Evolutionary conservation across 495 filamentous ascomycete genomes (phyloP), one percentile per base, ranked within the genome.

Genomic region (Aspergillus haitiensis): DNA sequence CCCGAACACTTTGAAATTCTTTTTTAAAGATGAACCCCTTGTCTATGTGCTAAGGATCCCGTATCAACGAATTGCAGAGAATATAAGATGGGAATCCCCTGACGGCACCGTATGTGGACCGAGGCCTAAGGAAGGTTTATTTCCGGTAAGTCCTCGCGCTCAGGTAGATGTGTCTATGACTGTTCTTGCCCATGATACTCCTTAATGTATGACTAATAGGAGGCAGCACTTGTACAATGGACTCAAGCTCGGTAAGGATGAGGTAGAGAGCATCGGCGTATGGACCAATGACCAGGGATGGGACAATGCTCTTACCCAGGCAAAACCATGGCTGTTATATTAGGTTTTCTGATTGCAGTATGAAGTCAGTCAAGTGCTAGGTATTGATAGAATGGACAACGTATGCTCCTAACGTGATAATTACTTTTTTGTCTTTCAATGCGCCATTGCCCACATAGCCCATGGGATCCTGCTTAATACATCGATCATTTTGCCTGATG

Each of bases 21-120:
- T 93, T 85, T 58, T 92, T 88, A 63, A 91, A 66, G 60, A 91
- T 82, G 61, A 97, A 75, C 67, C 85, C 72, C 67, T 91, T 81
- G 50, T 92, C 82, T 67, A 96, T 80, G 71, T 93, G 72, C 71
- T 96, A 81, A 61, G 92, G 82, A 71, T 93, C 78, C 45, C 81
- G 59, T 92, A 96, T 89, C 6, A 85, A 84, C 60, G 82, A 72
- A 59, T 80, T 8, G 62, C 63, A 12, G 56, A 64, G 18, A 51
- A 75, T 59, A 70, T 78, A 42, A 67, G 67, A 2, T 80, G 76
- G 72, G 77, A 80, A 52, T 70, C 70, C 8, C 75, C 75, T 0
- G 75, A 78, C 52, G 73, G 69, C 3, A 75, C 68, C 52, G 72
- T 74, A 32, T 75, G 71, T 52, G 75, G 73, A 8, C 72, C 72